These are phyloP conservation scores for Neofusicoccum cordaticola DNA, from an alignment of 2,329 filamentous ascomycete genomes.

Conservation along the genomic window DNA sequence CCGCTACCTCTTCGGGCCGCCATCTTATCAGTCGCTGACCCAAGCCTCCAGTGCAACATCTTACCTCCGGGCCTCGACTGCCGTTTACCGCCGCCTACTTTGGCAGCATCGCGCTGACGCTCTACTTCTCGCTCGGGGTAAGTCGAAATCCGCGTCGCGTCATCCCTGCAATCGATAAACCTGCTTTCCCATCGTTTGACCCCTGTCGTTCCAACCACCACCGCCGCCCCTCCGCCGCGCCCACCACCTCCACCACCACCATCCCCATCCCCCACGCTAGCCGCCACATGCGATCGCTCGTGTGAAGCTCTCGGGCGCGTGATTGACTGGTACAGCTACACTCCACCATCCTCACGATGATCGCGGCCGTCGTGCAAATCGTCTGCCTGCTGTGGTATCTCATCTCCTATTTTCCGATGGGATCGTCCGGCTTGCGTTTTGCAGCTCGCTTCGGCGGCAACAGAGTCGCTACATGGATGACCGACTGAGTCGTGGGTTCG, in stretches of 20 bases:
- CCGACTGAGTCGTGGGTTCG: constrained; percentile 50
- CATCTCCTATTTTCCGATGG: constrained; percentile 98
- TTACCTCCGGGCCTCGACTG: constrained; percentile 77
- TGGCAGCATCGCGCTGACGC: constrained; percentile 82
- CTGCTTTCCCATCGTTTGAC: constrained; percentile 13
- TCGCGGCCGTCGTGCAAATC: constrained; percentile 81
- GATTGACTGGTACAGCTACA: constrained; percentile 61
- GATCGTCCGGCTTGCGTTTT: constrained; percentile 79
- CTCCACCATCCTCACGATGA: constrained; percentile 77
- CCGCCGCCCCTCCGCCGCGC: constrained; percentile 1
- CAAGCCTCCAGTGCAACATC: constrained; percentile 60
- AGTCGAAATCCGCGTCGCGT: constrained; percentile 43
- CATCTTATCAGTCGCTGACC: constrained; percentile 17
- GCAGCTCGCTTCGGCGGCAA: constrained; percentile 82
- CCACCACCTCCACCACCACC: constrained; percentile 23
- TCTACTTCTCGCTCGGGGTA: constrained; percentile 91
- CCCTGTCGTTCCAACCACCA: constrained; percentile 23
- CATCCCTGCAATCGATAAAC: constrained; percentile 18
- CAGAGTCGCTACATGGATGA: constrained; percentile 85
- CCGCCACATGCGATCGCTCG: constrained; percentile 28
- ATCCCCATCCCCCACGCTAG: constrained; percentile 27
- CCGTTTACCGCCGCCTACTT: constrained; percentile 96
- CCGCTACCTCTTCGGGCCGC: constrained; percentile 21
- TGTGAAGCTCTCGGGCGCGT: constrained; percentile 36
- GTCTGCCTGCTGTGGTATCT: constrained; percentile 87